Evolutionary conservation across 1,284 basidiomycete species (phyloP), one percentile per base, ranked within the genome.

Genomic region (Afroboletus lepidellus): DNA sequence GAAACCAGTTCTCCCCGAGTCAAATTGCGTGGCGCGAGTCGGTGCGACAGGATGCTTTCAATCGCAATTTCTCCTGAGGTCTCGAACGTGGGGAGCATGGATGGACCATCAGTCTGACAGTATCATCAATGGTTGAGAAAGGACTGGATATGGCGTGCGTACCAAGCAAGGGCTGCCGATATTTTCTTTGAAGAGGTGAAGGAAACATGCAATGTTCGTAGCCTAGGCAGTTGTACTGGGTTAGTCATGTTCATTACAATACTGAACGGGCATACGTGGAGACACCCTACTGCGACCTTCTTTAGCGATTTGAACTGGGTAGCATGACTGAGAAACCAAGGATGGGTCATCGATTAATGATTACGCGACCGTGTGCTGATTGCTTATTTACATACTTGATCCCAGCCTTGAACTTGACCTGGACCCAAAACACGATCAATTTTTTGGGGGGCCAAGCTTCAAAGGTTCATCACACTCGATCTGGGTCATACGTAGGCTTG

Each of bases 71-170:
- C 88, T 20, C 81, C 84, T 2, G 66, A 61, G 18, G 74, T 69
- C 30, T 79, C 80, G 48, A 95, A 76, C 0, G 92, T 94, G 3
- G 92, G 91, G 24, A 94, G 76, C 92, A 95, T 95, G 44, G 92
- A 94, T n/a, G 87, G 85, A 3, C 93, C 93, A 46, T 67, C 44
- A 71, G 79, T 82, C 83, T 83, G 41, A 27, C 20, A 20, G 23
- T 29, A 11, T 37, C 18, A 30, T 61, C 21, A 57, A 18, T 0
- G 25, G 23, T 13, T 23, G 42, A 24, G 12, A 45, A 27, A 34
- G 25, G 11, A 20, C 8, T n/a, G 2, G 3, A 33, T 9, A n/a
- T 12, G 15, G 25, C 41, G 42, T 23, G 63, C 72, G 27, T 51
- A 86, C 87, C 32, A 71, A 56, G 38, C 80, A 80, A 49, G 78